Evolutionary conservation across 2,329 filamentous ascomycete genomes (phyloP), one percentile per base, ranked within the genome.

Genomic region (Ilyonectria sp.): DNA sequence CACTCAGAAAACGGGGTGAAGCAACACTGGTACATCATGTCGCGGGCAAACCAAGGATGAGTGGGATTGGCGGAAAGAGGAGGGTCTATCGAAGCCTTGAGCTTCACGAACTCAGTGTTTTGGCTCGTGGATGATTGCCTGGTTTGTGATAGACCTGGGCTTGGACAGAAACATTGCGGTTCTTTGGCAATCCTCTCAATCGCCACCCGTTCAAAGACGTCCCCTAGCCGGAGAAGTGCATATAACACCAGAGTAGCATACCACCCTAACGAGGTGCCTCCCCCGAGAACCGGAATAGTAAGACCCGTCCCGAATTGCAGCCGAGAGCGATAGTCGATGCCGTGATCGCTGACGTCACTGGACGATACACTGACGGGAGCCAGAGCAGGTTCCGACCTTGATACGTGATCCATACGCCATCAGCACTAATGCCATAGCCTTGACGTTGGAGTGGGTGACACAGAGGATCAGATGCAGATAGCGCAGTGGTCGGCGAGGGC

Each of bases 1-100:
- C 33, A 47, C 47, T 53, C 35, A 52, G 59, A 43, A 35, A 61
- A 54, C 17, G 33, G 59, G 35, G 59, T 61, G 23, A 54, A 44
- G 37, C 47, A 61, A 54, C 47, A 53, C 15, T 54, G 17, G 47
- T 19, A 9, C 29, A 61, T 61, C 15, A 61, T 61, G 47, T 52
- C 49, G 15, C 9, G 29, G 17, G 40, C 40, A 44, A 44, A 17
- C 40, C n/a, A 44, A 47, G 43, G 40, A 47, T 17, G 19, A 44
- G 53, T 29, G 53, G 23, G 47, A 44, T 44, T 44, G 40, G n/a
- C 40, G n/a, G n/a, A 44, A 44, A 44, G 40, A 44, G 40, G 35
- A 37, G 33, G 33, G 33, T 37, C 33, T 37, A 37, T 37, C n/a
- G n/a, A 44, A 44, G 40, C 6, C n/a, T 44, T 44, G 40, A 44